Conservation (phyloP, 306 rosid genomes). For the Citrullus amarus region DNA sequence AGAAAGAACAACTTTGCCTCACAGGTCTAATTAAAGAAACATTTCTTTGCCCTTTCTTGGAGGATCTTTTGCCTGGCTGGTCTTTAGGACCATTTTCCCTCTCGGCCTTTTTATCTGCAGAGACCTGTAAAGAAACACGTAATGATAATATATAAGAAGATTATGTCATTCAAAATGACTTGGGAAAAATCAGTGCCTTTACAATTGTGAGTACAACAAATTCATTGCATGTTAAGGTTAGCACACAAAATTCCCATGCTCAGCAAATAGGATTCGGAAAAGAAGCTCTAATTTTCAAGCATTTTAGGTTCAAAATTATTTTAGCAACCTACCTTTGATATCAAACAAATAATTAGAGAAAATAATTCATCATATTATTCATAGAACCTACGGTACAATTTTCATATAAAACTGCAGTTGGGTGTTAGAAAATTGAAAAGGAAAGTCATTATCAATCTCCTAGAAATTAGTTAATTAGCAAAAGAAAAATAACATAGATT, state of each 20-base stretch:
- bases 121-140: slow-evolving; percentile 29
- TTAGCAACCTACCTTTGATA: not conserved
- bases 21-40: slow-evolving; percentile 70
- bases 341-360: not conserved
- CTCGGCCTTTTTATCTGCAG: slow-evolving; percentile 59
- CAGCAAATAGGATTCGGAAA: not conserved
- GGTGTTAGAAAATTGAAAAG: not conserved
- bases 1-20: slow-evolving; percentile 30
- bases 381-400: not conserved
- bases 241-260: not conserved
- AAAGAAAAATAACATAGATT: not conserved
- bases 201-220: not conserved
- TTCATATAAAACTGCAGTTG: not conserved
- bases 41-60: slow-evolving; percentile 49
- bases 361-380: not conserved
- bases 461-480: not conserved
- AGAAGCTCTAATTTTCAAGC: not conserved
- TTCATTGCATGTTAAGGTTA: not conserved
- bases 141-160: slow-evolving; percentile 3
- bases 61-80: slow-evolving; percentile 31
- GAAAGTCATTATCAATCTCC: not conserved
- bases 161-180: not conserved
- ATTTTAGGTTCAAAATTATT: not conserved
- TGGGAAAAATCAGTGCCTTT: not conserved
- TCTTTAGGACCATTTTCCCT: slow-evolving; percentile 48